Evolutionary conservation across 345 rosid genomes (phyloP), one percentile per base, ranked within the genome.

Genomic region (Limnanthes douglasii): DNA sequence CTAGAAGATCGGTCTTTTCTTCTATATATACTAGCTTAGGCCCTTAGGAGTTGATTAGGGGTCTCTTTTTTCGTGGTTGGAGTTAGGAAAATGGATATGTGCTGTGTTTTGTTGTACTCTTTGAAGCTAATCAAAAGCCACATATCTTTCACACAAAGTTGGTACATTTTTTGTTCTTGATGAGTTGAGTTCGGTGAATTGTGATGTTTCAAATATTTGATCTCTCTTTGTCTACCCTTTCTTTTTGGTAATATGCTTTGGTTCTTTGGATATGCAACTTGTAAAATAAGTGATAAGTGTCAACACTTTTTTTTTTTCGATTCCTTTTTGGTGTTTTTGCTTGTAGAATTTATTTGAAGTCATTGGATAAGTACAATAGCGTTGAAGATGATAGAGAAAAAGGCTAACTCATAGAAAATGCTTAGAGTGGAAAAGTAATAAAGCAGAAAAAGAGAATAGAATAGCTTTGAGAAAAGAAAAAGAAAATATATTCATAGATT

Each of bases 161-260:
- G 57, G 17, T 2, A 20, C 21, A 41, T 41, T 46, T 37, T 21
- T 22, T 46, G 34, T 45, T 26, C 36, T 24, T 37, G 22, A 31
- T 52, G 50, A 49, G 48, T 23, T 25, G 61, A 56, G 42, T 56
- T 55, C 50, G 42, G 24, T 48, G 16, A 24, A 30, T 30, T 55
- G 43, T 55, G 54, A 11, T 51, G 25, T 56, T 35, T 56, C 61
- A 30, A 46, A 32, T 48, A 14, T 36, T 18, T 21, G 28, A 40
- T 56, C 18, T 48, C 14, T 46, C 43, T 39, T 42, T 44, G 26
- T 46, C 41, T 39, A 5, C 41, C 39, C 8, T 39, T 19, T 53
- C 48, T 36, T 28, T 39, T 43, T 36, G 35, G 2, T 22, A 30
- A 47, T 41, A 39, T 18, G 54, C 37, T 48, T 30, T 34, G 8